Evolutionary conservation across 2,329 filamentous ascomycete species (phyloP), one percentile per base, ranked within the genome.

Genomic region (Talaromyces atroroseus): DNA sequence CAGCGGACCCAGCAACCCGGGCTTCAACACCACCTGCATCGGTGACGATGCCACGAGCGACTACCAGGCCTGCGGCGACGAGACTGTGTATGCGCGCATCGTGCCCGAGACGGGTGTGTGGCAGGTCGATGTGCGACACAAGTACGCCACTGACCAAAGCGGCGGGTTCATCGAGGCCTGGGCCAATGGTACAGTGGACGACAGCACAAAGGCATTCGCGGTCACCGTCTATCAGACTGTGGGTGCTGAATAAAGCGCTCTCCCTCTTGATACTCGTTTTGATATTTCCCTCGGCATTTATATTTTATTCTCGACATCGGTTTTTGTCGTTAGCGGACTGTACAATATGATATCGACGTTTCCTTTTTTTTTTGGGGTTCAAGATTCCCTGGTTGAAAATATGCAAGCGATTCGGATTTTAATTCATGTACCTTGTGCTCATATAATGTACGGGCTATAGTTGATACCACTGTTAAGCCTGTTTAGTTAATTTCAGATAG

Each of bases 1-100:
- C 14, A 56, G 54, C 6, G 65, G 66, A 18, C 16, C 54, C 8
- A 68, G 68, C 55, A 68, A 66, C 4, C 70, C 71, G 6, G 65
- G 61, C 20, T 74, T 74, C 64, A 65, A 64, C 49, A 70, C 71
- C 40, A 63, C 62, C 52, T 74, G 71, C 63, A 60, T 61, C 38
- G 69, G 69, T 18, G 61, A 62, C 24, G 63, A 64, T 24, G 55
- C 45, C 23, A 49, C 67, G 34, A 49, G 57, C 2, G 64, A 63
- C 18, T 60, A 61, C 54, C 50, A 59, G 14, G 20, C 53, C 10
- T 74, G 71, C 58, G 58, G 61, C 18, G 58, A 70, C 62, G 38
- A 24, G 29, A 47, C 44, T 1, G 50, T 60, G 38, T 47, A 45
- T 8, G 58, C 58, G 21, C 58, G 42, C 26, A 36, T 60, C 21